Base-by-base conservation (phyloP, 192 early-diverging fungal species). In the Entophlyctis luteolus region DNA sequence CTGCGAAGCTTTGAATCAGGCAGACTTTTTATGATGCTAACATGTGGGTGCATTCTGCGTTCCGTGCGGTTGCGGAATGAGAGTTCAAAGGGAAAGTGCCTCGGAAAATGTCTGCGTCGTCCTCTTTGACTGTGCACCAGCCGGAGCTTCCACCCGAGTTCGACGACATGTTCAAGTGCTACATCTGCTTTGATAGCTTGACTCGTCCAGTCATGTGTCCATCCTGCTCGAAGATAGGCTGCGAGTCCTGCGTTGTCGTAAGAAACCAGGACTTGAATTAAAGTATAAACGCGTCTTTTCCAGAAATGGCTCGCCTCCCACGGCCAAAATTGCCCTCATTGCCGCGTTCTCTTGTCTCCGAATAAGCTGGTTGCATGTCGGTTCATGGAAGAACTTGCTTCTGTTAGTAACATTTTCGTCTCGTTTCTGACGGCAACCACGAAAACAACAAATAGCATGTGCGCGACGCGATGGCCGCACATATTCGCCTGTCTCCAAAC, bases 101-200 rank as follows among this genome's bases (percentile, higher is more conserved):
- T n/a, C n/a, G n/a, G n/a, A n/a, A n/a, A n/a, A n/a, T n/a, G n/a
- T n/a, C n/a, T n/a, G n/a, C n/a, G n/a, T n/a, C n/a, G n/a, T n/a
- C n/a, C n/a, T n/a, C n/a, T n/a, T n/a, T n/a, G n/a, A n/a, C n/a
- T n/a, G n/a, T n/a, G n/a, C n/a, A n/a, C n/a, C n/a, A n/a, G n/a
- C n/a, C n/a, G n/a, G n/a, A n/a, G 39, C 57, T 59, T 20, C 57
- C 57, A 25, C 57, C 57, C 38, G 57, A 59, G 38, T 59, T 59
- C 23, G 36, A 59, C n/a, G 57, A 59, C 16, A 59, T 59, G 57
- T 75, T 83, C 49, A 72, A 75, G 47, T 83, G 81, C 72, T 80
- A 78, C 62, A 80, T 83, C 42, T 83, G 81, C 62, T 78, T 74
- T 37, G 81, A 75, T 2, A 38, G 8, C 2, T 53, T 83, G n/a